Percentiles rank a stretch among this genome's conserved stretches.
Conservation (phyloP, 805 yeast genomes). For the Brettanomyces bruxellensis region DNA sequence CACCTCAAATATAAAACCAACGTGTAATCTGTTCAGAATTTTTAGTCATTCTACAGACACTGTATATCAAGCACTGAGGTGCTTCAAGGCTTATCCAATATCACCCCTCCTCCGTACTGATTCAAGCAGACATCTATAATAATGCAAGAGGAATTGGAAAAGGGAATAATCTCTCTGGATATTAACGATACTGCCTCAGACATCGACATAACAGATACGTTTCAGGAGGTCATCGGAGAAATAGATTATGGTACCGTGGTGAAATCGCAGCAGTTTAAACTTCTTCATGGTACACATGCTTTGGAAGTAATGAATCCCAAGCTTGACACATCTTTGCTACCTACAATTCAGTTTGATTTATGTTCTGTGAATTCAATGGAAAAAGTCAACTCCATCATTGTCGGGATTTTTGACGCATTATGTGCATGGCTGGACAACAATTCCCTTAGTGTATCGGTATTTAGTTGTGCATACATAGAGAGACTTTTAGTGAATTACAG, state of each 20-base stretch:
- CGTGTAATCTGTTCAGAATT: too few species aligned
- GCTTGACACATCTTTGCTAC: conserved; percentile 71
- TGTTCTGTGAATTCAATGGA: conserved; percentile 23
- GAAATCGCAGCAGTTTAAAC: conserved; percentile 49
- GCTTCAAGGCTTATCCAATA: too few species aligned
- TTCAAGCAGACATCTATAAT: neutral
- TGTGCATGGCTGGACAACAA: conserved; percentile 73
- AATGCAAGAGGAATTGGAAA: conserved; percentile 5
- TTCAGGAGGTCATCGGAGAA: conserved; percentile 29
- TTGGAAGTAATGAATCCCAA: conserved; percentile 64
- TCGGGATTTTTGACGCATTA: conserved; percentile 42
- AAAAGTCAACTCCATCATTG: conserved; percentile 42
- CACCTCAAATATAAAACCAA: too few species aligned
- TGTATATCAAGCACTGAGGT: too few species aligned
- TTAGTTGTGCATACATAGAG: conserved; percentile 61
- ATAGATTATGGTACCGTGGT: conserved; percentile 44
- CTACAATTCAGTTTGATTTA: conserved; percentile 36
- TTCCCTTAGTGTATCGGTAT: conserved; percentile 65
- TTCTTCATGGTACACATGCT: conserved; percentile 83
- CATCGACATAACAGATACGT: conserved; percentile 48
- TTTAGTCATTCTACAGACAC: too few species aligned
- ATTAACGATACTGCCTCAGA: conserved; percentile 7
- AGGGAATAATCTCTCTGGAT: conserved; percentile 4
- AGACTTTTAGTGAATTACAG: conserved; percentile 10
- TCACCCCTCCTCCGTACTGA: too few species aligned